Percentiles rank a stretch among this genome's conserved stretches.
These are phyloP conservation scores for Aspergillus sp. DNA, from an alignment of 2,329 filamentous ascomycete species.

Conservation along the genomic window DNA sequence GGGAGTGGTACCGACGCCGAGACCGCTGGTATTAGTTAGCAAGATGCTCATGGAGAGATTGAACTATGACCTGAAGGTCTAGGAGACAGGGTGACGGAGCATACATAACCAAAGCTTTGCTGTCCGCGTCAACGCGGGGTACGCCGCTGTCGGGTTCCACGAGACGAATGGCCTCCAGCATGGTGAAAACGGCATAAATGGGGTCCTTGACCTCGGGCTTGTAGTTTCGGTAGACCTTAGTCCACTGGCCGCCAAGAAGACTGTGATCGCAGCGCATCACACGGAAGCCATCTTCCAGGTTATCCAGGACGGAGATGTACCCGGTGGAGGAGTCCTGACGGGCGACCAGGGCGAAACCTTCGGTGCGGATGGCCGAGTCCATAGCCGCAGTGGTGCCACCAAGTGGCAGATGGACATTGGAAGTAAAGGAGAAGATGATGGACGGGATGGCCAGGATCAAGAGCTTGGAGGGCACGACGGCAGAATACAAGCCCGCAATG, in stretches of 20 bases:
- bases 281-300: constrained; percentile 66
- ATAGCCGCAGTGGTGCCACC: constrained; percentile 59
- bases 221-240: constrained; percentile 52
- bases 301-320: constrained; percentile 89
- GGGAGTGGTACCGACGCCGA: constrained; percentile 90
- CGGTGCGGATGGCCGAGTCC: constrained; percentile 63
- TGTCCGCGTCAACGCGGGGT: constrained; percentile 58
- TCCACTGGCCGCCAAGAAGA: constrained; percentile 89
- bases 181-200: constrained; percentile 93
- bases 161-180: constrained; percentile 87
- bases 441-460: constrained; percentile 69
- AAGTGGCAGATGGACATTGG: constrained; percentile 72
- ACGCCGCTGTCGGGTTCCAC: constrained; percentile 56
- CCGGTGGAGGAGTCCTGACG: constrained; percentile 84
- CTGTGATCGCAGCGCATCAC: constrained; percentile 93
- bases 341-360: constrained; percentile 75
- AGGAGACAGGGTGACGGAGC: constrained; percentile 23
- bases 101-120: constrained; percentile 82
- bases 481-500: constrained; percentile 63
- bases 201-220: constrained; percentile 69
- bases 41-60: background rate
- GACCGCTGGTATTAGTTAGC: constrained; percentile 58
- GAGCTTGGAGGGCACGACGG: constrained; percentile 67
- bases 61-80: background rate
- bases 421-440: constrained; percentile 59